Percentiles rank a stretch among this genome's conserved stretches.
Conservation (phyloP, 768 basidiomycete species). For the Suillus decipiens region DNA sequence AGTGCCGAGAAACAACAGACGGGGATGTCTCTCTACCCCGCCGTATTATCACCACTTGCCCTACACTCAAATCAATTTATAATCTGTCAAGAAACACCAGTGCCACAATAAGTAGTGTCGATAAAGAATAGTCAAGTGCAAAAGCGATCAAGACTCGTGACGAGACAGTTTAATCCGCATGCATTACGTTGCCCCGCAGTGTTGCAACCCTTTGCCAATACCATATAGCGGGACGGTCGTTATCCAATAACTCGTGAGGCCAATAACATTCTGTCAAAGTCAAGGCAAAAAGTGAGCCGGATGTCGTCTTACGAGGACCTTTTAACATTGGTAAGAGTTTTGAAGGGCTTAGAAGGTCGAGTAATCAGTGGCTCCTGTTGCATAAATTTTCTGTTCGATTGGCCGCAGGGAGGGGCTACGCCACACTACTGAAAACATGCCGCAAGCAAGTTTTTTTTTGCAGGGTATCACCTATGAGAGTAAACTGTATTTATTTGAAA, state of each 20-base stretch:
- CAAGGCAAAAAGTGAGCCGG: not conserved
- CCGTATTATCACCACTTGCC: not conserved
- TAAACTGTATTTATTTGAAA: not conserved
- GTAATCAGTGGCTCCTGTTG: too few species aligned
- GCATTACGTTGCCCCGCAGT: not conserved
- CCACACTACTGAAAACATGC: not conserved
- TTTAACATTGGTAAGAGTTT: not conserved
- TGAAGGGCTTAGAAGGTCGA: not conserved
- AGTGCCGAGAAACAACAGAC: slow-evolving; percentile 1
- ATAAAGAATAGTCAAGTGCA: not conserved
- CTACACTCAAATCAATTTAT: not conserved
- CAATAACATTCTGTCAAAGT: not conserved
- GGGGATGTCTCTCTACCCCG: not conserved
- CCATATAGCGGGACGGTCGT: not conserved
- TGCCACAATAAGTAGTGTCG: not conserved
- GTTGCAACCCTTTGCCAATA: not conserved
- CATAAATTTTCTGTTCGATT: not conserved
- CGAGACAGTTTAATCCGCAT: not conserved
- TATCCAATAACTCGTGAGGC: not conserved
- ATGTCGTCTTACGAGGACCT: not conserved
- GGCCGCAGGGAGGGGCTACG: not conserved
- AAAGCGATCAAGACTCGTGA: not conserved
- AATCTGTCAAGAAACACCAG: not conserved
- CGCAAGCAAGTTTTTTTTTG: not conserved
- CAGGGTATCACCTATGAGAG: not conserved